Evolutionary conservation across 2,329 filamentous ascomycete genomes (phyloP), one percentile per base, ranked within the genome.

Genomic region (Stagonosporopsis vannaccii): DNA sequence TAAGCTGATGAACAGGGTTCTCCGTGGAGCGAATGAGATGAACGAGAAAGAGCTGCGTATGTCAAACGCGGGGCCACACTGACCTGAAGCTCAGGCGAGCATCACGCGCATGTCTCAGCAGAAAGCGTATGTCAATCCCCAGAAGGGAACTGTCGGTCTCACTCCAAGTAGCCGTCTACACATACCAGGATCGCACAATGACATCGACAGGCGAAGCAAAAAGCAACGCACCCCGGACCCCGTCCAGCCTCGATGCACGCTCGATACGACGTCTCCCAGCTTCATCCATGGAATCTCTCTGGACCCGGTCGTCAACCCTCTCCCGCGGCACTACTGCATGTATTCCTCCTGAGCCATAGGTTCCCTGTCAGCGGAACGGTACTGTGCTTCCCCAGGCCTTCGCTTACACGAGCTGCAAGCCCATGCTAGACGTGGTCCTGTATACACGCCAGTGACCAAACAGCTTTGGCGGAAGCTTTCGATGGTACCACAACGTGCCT

Each of bases 371-470:
- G 32, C 53, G 53, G 53, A 42, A 56, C 53, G 36, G 53, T 39
- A 51, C n/a, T 35, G 28, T 42, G 40, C 41, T 51, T 56, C 46
- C 46, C 53, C 41, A 45, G 30, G 33, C 28, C 17, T 37, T 56
- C 39, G 45, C 41, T 35, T 25, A 56, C 47, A 56, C 47, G 53
- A 56, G 53, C 53, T 56, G 53, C 48, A 56, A 47, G 37, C 42
- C 53, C 53, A 56, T 56, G 48, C 48, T 56, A 36, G 20, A 51
- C 15, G 22, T 51, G 36, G 42, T 28, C 6, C 8, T 43, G 53
- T 48, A 51, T 56, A 56, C 53, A 50, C 46, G 33, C 52, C 46
- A 50, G 25, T 45, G 20, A 20, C 51, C 28, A 41, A 50, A 20
- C 20, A 46, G 47, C 46, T 33, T 26, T 40, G 13, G 25, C 37